phyloP scores from a whole-genome alignment of 768 basidiomycete species.

The Amanita brunnescens region DNA sequence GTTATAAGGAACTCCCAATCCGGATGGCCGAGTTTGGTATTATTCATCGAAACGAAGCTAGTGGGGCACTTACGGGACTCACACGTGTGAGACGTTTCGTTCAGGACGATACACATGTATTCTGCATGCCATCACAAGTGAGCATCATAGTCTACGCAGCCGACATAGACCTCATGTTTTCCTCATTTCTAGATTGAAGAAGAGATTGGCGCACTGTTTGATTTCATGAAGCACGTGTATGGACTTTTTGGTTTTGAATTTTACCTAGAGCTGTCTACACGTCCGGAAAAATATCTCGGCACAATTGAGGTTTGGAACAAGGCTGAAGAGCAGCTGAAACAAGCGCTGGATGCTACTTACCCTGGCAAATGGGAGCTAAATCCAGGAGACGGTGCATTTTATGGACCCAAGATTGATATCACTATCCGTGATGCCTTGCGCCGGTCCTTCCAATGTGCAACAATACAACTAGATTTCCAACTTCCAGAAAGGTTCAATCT shows the following conservation, averaged over 20 bases:
- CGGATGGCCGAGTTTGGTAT: constrained; percentile 99
- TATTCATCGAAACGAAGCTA: constrained; percentile 93
- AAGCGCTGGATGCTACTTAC: constrained; percentile 77
- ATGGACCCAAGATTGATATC: constrained; percentile 99
- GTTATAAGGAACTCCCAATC: constrained; percentile 92
- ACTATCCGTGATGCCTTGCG: constrained; percentile 87
- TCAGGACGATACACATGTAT: constrained; percentile 98
- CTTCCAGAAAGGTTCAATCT: constrained; percentile 95
- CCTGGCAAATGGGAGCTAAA: constrained; percentile 89
- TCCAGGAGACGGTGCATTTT: constrained; percentile 97
- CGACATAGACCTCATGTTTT: constrained; percentile 4
- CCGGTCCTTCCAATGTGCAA: constrained; percentile 96
- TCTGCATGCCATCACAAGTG: constrained; percentile 92
- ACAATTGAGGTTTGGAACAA: constrained; percentile 82
- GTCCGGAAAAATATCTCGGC: constrained; percentile 92
- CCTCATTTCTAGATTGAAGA: constrained; percentile 54
- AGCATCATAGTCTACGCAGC: constrained; percentile 7
- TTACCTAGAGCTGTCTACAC: constrained; percentile 88
- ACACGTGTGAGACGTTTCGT: constrained; percentile 92
- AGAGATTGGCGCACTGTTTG: constrained; percentile 82
- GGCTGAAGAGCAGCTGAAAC: constrained; percentile 84
- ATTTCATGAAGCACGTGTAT: constrained; percentile 93
- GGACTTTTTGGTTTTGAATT: constrained; percentile 93
- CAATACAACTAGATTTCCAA: constrained; percentile 98
- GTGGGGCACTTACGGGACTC: constrained; percentile 86